Conservation (phyloP, 768 basidiomycete genomes). For the Lactifluus piperatus region DNA sequence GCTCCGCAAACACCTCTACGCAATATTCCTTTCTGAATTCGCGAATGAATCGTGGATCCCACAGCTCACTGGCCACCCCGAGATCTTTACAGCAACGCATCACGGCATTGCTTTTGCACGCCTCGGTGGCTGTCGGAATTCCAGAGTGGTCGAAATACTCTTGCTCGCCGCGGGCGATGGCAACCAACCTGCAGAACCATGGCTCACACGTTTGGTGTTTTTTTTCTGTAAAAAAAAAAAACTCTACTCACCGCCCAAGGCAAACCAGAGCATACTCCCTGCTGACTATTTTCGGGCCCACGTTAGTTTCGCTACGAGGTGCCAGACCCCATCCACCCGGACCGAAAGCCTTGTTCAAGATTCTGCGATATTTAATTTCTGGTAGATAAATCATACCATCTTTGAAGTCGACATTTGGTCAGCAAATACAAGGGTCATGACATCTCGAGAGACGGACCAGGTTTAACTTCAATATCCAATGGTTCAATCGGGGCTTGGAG, state of each 20-base stretch:
- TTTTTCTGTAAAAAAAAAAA: not conserved
- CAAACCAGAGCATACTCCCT: slow-evolving; percentile 94
- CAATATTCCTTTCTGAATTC: slow-evolving; percentile 83
- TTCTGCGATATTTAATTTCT: slow-evolving; percentile 92
- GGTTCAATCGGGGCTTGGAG: slow-evolving; percentile 70
- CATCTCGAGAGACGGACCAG: slow-evolving; percentile 47
- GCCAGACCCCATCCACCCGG: slow-evolving; percentile 97
- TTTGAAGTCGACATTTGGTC: slow-evolving; percentile 25
- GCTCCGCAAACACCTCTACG: slow-evolving; percentile 79
- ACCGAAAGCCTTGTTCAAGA: slow-evolving; percentile 88
- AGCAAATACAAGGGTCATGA: not conserved
- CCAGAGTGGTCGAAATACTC: slow-evolving; percentile 91
- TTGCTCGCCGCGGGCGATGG: slow-evolving; percentile 89
- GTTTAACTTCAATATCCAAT: slow-evolving; percentile 86
- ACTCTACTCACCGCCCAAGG: slow-evolving; percentile 64
- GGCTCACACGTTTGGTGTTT: not conserved
- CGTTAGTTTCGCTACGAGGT: slow-evolving; percentile 85
- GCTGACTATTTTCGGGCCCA: slow-evolving; percentile 80
- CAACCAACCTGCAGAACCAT: slow-evolving; percentile 55
- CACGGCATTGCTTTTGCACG: slow-evolving; percentile 91
- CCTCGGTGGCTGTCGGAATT: slow-evolving; percentile 89
- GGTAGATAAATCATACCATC: slow-evolving; percentile 93
- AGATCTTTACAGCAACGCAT: slow-evolving; percentile 98
- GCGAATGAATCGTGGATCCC: slow-evolving; percentile 95
- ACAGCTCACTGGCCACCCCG: slow-evolving; percentile 92